Evolutionary conservation across 495 filamentous ascomycete species (phyloP).

Genomic region (Aspergillus avenaceus): DNA sequence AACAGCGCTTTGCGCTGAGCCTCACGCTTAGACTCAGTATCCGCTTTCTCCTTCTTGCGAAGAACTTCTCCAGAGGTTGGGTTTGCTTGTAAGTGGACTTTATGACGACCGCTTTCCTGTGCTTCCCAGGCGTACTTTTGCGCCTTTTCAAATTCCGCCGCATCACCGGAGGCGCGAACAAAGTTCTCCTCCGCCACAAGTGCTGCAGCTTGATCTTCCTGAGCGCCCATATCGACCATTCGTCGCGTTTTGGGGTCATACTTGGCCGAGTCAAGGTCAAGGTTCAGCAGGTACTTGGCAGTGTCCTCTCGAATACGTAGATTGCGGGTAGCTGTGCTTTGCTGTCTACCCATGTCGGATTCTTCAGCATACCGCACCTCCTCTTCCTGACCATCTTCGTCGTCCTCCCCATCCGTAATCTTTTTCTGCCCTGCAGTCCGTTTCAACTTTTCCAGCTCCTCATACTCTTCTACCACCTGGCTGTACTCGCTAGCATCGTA

Average conservation of each 20-base stretch:
- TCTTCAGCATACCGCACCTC: slow-evolving; percentile 88
- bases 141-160: slow-evolving; percentile 88
- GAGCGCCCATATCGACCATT: slow-evolving; percentile 87
- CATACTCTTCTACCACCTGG: slow-evolving; percentile 80
- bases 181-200: slow-evolving; percentile 94
- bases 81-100: slow-evolving; percentile 90
- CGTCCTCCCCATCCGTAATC: slow-evolving; percentile 49
- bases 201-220: slow-evolving; percentile 74
- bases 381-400: slow-evolving; percentile 52
- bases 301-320: slow-evolving; percentile 93
- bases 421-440: slow-evolving; percentile 47
- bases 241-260: slow-evolving; percentile 96
- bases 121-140: slow-evolving; percentile 92
- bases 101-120: slow-evolving; percentile 72
- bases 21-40: slow-evolving; percentile 61
- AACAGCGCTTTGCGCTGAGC: slow-evolving; percentile 66
- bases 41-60: slow-evolving; percentile 72
- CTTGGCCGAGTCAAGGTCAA: slow-evolving; percentile 93
- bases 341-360: slow-evolving; percentile 91
- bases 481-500: slow-evolving; percentile 87
- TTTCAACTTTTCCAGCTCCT: slow-evolving; percentile 80
- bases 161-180: slow-evolving; percentile 85
- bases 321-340: slow-evolving; percentile 85
- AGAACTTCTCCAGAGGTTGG: slow-evolving; percentile 85
- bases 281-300: slow-evolving; percentile 93